Evolutionary conservation across 148 eudicot species (phyloP), one percentile per base, ranked within the genome.

Genomic region (Rhododendron vialii): DNA sequence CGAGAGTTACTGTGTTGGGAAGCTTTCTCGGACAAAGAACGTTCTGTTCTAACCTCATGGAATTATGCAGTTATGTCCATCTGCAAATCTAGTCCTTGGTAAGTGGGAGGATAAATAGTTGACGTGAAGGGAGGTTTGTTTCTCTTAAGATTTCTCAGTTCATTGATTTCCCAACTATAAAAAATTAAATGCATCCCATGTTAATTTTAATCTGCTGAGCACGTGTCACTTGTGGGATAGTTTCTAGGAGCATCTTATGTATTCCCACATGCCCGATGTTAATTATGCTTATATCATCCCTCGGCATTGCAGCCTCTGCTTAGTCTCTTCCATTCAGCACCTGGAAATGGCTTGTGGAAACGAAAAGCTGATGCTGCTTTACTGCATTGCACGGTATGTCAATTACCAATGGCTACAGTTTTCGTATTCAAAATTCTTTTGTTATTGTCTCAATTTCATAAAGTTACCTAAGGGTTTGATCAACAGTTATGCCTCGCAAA

Each of bases 311-410:
- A 97, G 98, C 99, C 99, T 89, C 57, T 94, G 86, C 88, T 94
- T 82, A 92, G 93, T 51, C 92, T 98, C 79, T 97, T 98, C 87
- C 93, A 95, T 89, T 88, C 93, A 12, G 94, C 90, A 82, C 98
- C 98, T 84, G 92, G 98, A 90, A 95, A 94, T 90, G 91, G 93
- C 75, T 82, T 94, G 28, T 95, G 96, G 98, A 98, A 94, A 89
- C 96, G 99, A 87, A 94, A 92, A 88, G 95, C 92, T 77, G 98
- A 98, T 90, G 92, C 95, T 86, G 98, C 98, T 84, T 93, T 95
- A 79, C 88, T 76, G 51, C 92, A 87, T 88, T 94, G 98, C 94
- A 91, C 86, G 93, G 99, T 98, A 93, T n/a, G 91, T 74, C 71
- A 15, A 41, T 80, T 35, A 80, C 51, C 76, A 14, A 71, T 38